Evolutionary conservation across 1,284 basidiomycete species (phyloP), one percentile per base, ranked within the genome.

Genomic region (Naganishia sp.): DNA sequence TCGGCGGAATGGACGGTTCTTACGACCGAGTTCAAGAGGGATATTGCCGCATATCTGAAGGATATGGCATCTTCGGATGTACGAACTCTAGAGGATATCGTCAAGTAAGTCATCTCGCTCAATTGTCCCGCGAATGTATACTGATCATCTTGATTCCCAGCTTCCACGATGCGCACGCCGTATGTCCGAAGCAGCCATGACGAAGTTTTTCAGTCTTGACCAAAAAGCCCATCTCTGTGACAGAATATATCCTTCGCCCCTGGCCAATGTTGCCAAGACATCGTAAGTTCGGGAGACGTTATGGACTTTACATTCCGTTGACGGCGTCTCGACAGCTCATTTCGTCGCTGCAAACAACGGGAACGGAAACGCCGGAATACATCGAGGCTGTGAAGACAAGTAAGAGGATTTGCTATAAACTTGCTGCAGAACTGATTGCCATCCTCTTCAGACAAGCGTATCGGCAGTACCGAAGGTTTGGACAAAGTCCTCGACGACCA

Each of bases 401-500:
- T 58, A 35, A 13, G 56, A 45, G 13, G 42, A 10, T 39, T n/a
- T n/a, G 28, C 2, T 25, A 6, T 35, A n/a, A 39, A 9, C 32
- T 9, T 6, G 11, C 17, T 31, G 5, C 11, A 39, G 13, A 41
- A 32, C 32, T 10, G 5, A 6, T 54, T 41, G 3, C 32, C 25
- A 17, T 17, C 6, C 17, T 46, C 18, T 31, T 4, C 13, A 58
- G 65, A 66, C 25, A 49, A 60, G 53, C 41, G 58, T 15, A 65
- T 71, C n/a, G 67, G 70, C n/a, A 41, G 60, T 3, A 71, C 68
- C 17, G 51, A 62, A 3, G 68, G 68, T 15, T 64, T 71, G 11
- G 70, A 70, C 49, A 61, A 56, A 52, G 49, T 67, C 1, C 65
- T 72, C 21, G 68, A 71, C 31, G 55, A 68, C 41, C 61, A 67